phyloP scores from a whole-genome alignment of 73 alveolate genomes.

The Paramecium primaurelia region DNA sequence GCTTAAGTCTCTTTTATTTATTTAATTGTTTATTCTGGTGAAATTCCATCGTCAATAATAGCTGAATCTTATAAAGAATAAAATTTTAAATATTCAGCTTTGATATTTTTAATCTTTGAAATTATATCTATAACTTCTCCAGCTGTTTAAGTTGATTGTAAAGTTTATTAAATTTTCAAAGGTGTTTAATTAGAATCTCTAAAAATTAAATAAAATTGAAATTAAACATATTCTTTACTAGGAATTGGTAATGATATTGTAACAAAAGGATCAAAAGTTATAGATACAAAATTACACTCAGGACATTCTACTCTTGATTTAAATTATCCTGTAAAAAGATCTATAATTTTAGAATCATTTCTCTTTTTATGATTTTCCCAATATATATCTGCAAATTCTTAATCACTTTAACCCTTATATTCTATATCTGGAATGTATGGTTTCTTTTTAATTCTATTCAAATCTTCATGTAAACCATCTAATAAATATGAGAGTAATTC shows the following conservation, averaged over 20 bases:
- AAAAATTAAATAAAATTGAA: slow-evolving; percentile 45
- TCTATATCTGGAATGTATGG: slow-evolving; percentile 83
- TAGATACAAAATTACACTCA: slow-evolving; percentile 77
- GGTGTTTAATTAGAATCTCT: slow-evolving; percentile 30
- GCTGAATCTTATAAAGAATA: neutral
- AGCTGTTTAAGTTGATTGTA: slow-evolving; percentile 6
- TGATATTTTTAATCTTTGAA: neutral
- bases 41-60: neutral
- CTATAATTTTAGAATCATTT: slow-evolving; percentile 91
- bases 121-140: neutral
- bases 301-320: slow-evolving; percentile 93
- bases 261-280: slow-evolving; percentile 95
- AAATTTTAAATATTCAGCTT: neutral
- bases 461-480: slow-evolving; percentile 96
- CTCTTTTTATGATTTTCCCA: slow-evolving; percentile 90
- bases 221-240: slow-evolving; percentile 34
- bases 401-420: slow-evolving; percentile 79
- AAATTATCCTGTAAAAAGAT: slow-evolving; percentile 93
- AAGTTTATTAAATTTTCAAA: neutral
- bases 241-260: slow-evolving; percentile 94
- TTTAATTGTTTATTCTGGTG: neutral
- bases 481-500: slow-evolving; percentile 88
- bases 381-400: slow-evolving; percentile 77
- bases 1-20: neutral
- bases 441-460: slow-evolving; percentile 85